These are phyloP conservation scores for Eragrostis tef DNA, from an alignment of 202 grass and related monocot species.

Conservation along the genomic window DNA sequence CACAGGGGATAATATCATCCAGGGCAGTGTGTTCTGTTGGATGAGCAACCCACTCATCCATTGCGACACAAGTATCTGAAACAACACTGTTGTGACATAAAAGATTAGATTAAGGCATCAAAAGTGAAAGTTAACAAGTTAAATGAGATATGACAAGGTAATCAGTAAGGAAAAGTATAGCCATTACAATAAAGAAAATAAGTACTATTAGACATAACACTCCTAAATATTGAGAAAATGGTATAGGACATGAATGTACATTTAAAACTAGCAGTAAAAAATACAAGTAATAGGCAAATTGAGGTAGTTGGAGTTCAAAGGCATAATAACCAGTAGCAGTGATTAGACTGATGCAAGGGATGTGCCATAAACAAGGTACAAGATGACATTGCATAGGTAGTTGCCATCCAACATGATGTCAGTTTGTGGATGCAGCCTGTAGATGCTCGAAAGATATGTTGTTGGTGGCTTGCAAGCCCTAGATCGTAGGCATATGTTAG, in stretches of 20 bases:
- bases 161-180: constrained; percentile 12
- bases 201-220: background rate
- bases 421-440: background rate
- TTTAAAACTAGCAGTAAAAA: background rate
- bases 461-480: background rate
- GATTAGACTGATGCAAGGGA: background rate
- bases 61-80: constrained; percentile 81
- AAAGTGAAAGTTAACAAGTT: background rate
- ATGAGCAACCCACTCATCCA: constrained; percentile 84
- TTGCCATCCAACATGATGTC: background rate
- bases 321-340: constrained; percentile 4
- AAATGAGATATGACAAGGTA: background rate
- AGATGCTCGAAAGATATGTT: background rate
- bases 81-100: constrained; percentile 55
- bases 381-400: constrained; percentile 10
- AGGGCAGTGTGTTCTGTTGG: constrained; percentile 78
- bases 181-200: background rate
- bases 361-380: constrained; percentile 15
- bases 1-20: constrained; percentile 90
- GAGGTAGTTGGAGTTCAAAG: background rate
- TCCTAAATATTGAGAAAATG: background rate
- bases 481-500: constrained; percentile 18
- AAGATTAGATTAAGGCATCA: constrained; percentile 13
- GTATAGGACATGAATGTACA: background rate
- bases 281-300: background rate